Evolutionary conservation across 139 green algal species (phyloP), one percentile per base, ranked within the genome.

Genomic region (Chlamydomonas schloesseri): DNA sequence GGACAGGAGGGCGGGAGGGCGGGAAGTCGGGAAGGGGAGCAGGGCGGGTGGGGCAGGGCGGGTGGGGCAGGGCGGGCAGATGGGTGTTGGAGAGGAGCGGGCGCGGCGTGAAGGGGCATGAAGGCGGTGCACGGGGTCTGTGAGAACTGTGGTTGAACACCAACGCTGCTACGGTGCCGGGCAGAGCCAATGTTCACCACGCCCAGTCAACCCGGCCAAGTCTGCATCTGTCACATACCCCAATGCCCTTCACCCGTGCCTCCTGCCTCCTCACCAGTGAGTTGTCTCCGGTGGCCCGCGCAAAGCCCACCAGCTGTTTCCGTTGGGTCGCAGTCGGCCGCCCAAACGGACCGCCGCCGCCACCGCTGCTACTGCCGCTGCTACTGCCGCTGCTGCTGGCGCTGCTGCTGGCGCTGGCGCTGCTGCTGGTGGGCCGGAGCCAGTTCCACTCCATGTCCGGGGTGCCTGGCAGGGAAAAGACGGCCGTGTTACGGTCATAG

Each of bases 391-490:
- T 55, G 71, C 15, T 37, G 14, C 14, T 24, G 42, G 24, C 17
- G n/a, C 74, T 33, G 31, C 24, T 18, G 42, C 46, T 78, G 71
- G 13, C 37, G 24, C 24, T 55, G 71, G 37, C 57, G 14, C 14
- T 24, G 42, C 42, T 34, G n/a, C 74, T 33, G 31, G 67, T 34
- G 36, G 79, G 67, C 31, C 62, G 64, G 46, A 85, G n/a, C 79
- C 79, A 85, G 79, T 85, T 85, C 79, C 79, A 85, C 31, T 85
- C 79, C 79, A 85, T 85, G n/a, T 85, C 79, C 0, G 79, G 79
- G 1, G 76, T 31, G 26, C 79, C 79, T 76, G 79, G 31, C 31
- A 4, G 20, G 21, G 58, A 26, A n/a, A n/a, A n/a, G n/a, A n/a
- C n/a, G n/a, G n/a, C n/a, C n/a, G n/a, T n/a, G n/a, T n/a, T n/a